Percentiles rank a stretch among this genome's conserved stretches.
Conservation (phyloP, 2,329 filamentous ascomycete genomes). For the Emergomyces africanus region DNA sequence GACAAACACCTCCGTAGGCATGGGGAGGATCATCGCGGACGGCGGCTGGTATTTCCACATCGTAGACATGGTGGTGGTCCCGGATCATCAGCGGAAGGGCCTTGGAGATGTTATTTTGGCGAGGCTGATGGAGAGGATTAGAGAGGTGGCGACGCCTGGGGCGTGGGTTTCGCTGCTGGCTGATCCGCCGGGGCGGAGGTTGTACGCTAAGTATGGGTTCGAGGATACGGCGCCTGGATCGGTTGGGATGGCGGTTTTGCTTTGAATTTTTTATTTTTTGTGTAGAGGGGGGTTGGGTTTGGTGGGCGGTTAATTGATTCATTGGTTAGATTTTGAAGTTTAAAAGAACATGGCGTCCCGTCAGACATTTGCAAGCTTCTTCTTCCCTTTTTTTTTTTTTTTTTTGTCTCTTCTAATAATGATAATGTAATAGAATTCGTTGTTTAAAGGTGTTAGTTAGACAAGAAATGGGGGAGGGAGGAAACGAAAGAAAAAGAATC, state of each 20-base stretch:
- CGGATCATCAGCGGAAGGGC: constrained; percentile 36
- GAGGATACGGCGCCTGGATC: constrained; percentile 24
- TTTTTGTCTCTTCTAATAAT: neutral
- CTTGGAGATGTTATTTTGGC: constrained; percentile 36
- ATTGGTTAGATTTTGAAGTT: neutral
- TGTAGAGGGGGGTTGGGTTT: neutral
- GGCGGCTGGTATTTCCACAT: constrained; percentile 41
- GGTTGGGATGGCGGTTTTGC: constrained; percentile 27
- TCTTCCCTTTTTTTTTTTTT: no score
- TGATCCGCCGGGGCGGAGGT: constrained; percentile 31
- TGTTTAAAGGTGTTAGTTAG: neutral
- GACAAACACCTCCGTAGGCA: constrained; percentile 25
- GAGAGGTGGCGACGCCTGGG: constrained; percentile 27
- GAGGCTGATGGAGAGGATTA: constrained; percentile 30
- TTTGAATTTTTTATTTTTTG: constrained; percentile 13
- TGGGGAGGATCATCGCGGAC: constrained; percentile 41
- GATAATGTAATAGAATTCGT: neutral
- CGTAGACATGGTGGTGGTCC: constrained; percentile 39
- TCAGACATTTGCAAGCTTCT: neutral
- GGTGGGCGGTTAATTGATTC: neutral
- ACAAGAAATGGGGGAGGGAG: neutral
- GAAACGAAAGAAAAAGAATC: neutral
- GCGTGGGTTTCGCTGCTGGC: constrained; percentile 37
- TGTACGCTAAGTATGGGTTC: constrained; percentile 39
- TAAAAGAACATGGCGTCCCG: neutral